A percentile compares a stretch with the other conserved stretches of the same genome.
Evolutionary conservation across 2,329 filamentous ascomycete genomes (phyloP).

Genomic region (Arthrobotrys conoides): DNA sequence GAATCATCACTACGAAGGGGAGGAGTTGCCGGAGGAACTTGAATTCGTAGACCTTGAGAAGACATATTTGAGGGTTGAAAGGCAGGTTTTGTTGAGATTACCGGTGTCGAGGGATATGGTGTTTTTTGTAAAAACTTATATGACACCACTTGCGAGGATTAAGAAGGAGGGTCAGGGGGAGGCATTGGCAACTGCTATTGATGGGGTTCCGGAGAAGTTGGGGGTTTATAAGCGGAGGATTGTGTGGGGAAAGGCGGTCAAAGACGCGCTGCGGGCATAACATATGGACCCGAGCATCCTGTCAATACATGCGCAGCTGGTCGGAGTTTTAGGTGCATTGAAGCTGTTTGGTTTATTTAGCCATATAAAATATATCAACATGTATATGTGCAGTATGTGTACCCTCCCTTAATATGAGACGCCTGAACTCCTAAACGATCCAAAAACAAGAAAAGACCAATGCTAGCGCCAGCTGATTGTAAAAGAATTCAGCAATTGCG

Average conservation of each 20-base stretch:
- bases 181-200: slow-evolving; percentile 71
- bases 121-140: slow-evolving; percentile 74
- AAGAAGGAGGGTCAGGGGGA: slow-evolving; percentile 70
- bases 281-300: too few relatives aligned
- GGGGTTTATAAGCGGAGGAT: slow-evolving; percentile 71
- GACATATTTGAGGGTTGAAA: slow-evolving; percentile 69
- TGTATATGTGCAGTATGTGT: neutral
- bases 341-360: neutral
- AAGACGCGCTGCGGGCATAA: slow-evolving; percentile 68
- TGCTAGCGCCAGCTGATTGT: neutral
- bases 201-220: slow-evolving; percentile 72
- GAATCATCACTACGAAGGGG: slow-evolving; percentile 65
- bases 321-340: neutral
- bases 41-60: slow-evolving; percentile 60
- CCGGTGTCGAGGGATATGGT: slow-evolving; percentile 70
- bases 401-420: neutral
- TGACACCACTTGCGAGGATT: slow-evolving; percentile 70
- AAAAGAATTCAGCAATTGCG: neutral
- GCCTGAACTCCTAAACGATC: neutral
- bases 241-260: slow-evolving; percentile 70
- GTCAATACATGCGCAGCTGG: too few relatives aligned
- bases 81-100: slow-evolving; percentile 71
- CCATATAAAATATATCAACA: neutral
- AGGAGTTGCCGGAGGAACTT: slow-evolving; percentile 64
- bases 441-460: neutral